phyloP scores from a whole-genome alignment of 129 eudicot species.

The Chrysanthemum makinoi region DNA sequence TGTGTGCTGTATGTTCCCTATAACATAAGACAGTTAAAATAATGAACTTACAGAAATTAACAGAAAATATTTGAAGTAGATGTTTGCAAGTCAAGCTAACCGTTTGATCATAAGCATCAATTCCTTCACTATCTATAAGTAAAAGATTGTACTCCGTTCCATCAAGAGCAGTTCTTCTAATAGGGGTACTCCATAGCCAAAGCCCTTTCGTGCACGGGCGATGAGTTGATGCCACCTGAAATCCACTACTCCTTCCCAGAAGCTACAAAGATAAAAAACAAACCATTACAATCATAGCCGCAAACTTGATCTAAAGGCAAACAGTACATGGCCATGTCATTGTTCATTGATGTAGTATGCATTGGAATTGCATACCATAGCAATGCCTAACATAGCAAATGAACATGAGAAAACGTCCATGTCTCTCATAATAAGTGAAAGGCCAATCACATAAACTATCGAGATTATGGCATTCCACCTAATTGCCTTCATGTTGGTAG shows the following conservation, averaged over 20 bases:
- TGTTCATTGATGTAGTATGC: not conserved
- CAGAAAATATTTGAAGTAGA: not conserved
- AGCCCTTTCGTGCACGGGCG: slow-evolving; percentile 97
- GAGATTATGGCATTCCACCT: too few species aligned
- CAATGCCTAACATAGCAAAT: too few species aligned
- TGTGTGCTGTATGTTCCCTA: slow-evolving; percentile 97
- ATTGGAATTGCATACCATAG: slow-evolving; percentile 5
- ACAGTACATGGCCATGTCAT: too few species aligned
- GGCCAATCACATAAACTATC: not conserved
- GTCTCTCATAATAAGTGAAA: not conserved
- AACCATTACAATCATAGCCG: too few species aligned
- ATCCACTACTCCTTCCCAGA: slow-evolving; percentile 96
- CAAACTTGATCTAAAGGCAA: too few species aligned
- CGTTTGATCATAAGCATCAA: slow-evolving; percentile 99
- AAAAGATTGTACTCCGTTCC: slow-evolving; percentile 90
- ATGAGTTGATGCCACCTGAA: slow-evolving; percentile 96
- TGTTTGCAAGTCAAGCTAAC: slow-evolving; percentile 37
- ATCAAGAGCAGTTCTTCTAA: slow-evolving; percentile 93
- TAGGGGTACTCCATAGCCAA: slow-evolving; percentile 96
- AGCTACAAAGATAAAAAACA: slow-evolving; percentile 43
- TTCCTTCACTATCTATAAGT: slow-evolving; percentile 93
- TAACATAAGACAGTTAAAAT: not conserved
- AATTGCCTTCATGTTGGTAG: not conserved
- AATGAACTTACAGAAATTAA: slow-evolving; percentile 5
- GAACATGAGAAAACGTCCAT: slow-evolving; percentile 3